Evolutionary conservation across 345 rosid genomes (phyloP).

Genomic region (thale cress (Arabidopsis thaliana)): DNA sequence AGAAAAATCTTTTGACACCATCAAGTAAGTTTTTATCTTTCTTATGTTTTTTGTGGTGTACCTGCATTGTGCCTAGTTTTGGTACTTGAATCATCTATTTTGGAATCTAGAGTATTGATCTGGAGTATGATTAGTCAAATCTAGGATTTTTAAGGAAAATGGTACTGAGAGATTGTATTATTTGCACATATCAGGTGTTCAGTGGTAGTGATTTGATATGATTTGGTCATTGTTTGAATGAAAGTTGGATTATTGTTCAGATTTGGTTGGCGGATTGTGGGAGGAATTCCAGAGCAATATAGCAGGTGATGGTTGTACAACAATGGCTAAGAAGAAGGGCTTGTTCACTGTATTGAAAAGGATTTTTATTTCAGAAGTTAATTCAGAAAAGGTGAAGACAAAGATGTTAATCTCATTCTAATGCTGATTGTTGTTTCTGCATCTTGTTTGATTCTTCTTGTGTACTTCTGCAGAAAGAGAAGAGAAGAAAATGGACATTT

Average conservation of each 20-base stretch:
- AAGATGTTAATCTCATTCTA: background rate
- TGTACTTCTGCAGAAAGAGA: conserved; percentile 54
- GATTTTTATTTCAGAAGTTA: conserved; percentile 66
- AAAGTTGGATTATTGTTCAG: background rate
- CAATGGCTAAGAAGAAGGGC: conserved; percentile 76
- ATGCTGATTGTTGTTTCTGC: background rate
- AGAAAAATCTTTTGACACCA: conserved; percentile 4
- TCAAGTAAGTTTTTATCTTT: conserved; percentile 26
- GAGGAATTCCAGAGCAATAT: background rate
- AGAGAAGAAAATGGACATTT: conserved; percentile 72
- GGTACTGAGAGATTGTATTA: conserved; percentile 3
- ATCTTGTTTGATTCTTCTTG: conserved; percentile 8
- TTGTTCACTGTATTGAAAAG: conserved; percentile 75
- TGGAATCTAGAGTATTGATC: conserved; percentile 22
- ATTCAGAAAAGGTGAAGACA: conserved; percentile 64
- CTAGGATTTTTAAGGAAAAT: background rate
- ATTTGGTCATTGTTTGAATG: conserved; percentile 21
- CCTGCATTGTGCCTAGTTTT: background rate
- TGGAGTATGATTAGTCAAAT: conserved; percentile 17
- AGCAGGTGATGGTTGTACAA: conserved; percentile 45
- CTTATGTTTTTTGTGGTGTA: conserved; percentile 14
- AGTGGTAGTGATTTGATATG: conserved; percentile 12
- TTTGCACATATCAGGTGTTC: background rate
- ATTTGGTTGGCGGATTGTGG: conserved; percentile 16
- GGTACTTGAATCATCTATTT: background rate